Conservation (phyloP, 2,329 filamentous ascomycete genomes). For the Alternaria longipes region DNA sequence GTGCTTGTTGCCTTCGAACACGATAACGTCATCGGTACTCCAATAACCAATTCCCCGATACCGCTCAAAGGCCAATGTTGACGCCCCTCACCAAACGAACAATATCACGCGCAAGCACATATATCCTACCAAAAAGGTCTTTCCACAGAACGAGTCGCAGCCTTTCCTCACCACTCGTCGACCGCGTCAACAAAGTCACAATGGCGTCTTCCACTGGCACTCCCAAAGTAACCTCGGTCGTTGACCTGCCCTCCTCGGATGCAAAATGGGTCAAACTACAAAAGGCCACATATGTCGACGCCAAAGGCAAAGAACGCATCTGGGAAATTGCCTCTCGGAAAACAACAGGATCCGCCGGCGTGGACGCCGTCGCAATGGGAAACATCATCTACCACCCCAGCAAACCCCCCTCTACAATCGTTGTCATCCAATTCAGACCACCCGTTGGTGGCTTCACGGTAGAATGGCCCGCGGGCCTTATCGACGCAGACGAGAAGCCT, state of each 20-base stretch:
- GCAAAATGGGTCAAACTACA: conserved; percentile 47
- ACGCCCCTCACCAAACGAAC: neutral
- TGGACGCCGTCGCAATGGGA: conserved; percentile 75
- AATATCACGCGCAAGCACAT: neutral
- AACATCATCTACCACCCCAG: conserved; percentile 64
- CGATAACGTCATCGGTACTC: conserved; percentile 15
- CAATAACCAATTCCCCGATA: neutral
- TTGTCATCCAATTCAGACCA: conserved; percentile 65
- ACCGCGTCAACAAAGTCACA: conserved; percentile 18
- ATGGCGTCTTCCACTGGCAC: conserved; percentile 19
- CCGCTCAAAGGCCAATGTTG: conserved; percentile 11
- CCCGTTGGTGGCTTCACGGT: conserved; percentile 66
- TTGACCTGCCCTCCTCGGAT: conserved; percentile 32
- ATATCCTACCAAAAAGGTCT: neutral
- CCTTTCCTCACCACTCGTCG: conserved; percentile 10
- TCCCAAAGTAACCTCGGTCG: conserved; percentile 32
- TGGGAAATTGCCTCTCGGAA: conserved; percentile 77
- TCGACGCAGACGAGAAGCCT: conserved; percentile 64
- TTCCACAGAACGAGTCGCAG: neutral
- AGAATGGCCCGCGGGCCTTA: conserved; percentile 61
- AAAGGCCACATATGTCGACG: conserved; percentile 66
- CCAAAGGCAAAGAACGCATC: conserved; percentile 63
- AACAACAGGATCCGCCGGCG: conserved; percentile 63
- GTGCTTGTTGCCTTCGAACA: neutral
- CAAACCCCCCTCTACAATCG: conserved; percentile 41